Evolutionary conservation across 2,329 filamentous ascomycete genomes (phyloP).

Genomic region (Stagonosporopsis cucurbitacearum): DNA sequence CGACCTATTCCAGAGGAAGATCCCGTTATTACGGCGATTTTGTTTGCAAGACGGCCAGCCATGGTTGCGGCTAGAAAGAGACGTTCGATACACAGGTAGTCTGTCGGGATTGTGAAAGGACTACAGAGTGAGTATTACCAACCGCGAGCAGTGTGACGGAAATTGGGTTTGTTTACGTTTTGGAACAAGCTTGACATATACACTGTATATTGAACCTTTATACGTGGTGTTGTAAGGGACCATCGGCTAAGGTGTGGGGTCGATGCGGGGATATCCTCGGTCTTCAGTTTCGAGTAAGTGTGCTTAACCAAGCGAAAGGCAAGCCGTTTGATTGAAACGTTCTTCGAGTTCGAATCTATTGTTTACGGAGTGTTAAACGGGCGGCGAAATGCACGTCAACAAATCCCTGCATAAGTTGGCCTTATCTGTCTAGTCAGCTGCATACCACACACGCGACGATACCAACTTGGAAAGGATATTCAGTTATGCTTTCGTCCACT

Average conservation of each 20-base stretch:
- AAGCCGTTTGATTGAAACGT: not conserved
- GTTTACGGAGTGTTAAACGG: not conserved
- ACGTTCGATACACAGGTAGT: not conserved
- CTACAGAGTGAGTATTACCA: not conserved
- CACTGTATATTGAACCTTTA: not conserved
- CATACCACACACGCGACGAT: not conserved
- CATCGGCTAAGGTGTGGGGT: slow-evolving; percentile 12
- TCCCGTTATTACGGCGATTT: slow-evolving; percentile 46
- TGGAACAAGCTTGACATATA: not conserved
- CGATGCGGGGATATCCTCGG: slow-evolving; percentile 15
- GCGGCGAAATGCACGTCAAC: not conserved
- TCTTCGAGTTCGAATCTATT: not conserved
- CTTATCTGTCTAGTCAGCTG: not conserved
- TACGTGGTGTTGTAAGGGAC: not conserved
- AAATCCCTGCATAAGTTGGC: not conserved
- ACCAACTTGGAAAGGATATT: slow-evolving; percentile 1
- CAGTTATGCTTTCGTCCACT: not conserved
- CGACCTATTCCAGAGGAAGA: slow-evolving; percentile 45
- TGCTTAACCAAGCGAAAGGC: not conserved
- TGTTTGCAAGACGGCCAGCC: slow-evolving; percentile 32
- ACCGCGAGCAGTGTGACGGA: not conserved
- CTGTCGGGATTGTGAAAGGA: not conserved
- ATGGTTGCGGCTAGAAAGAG: not conserved
- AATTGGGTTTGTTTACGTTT: not conserved
- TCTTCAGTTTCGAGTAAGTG: slow-evolving; percentile 17